phyloP scores from a whole-genome alignment of 768 basidiomycete genomes.

The Pisolithus microcarpus region DNA sequence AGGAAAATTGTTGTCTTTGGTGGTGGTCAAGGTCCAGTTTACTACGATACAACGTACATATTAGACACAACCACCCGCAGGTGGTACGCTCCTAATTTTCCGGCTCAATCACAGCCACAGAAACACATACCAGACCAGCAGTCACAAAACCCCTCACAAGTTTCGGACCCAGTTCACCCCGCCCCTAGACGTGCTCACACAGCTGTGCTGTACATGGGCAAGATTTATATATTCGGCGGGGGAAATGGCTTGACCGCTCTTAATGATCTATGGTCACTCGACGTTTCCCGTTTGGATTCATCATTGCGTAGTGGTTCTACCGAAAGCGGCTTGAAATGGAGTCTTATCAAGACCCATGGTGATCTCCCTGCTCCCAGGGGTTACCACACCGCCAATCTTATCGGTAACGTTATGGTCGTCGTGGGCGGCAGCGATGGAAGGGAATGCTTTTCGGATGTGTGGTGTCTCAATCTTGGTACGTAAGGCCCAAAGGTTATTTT shows the following conservation, averaged over 20 bases:
- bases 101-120: constrained; percentile 6
- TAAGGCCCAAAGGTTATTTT: constrained; percentile 2
- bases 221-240: constrained; percentile 88
- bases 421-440: constrained; percentile 89
- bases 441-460: constrained; percentile 83
- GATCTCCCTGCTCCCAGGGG: constrained; percentile 61
- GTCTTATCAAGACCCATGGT: constrained; percentile 48
- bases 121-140: neutral
- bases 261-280: constrained; percentile 85
- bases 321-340: constrained; percentile 45
- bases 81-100: constrained; percentile 49
- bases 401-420: constrained; percentile 80
- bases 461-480: constrained; percentile 80
- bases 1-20: constrained; percentile 78
- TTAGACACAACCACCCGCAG: constrained; percentile 70
- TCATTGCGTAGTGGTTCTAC: constrained; percentile 11
- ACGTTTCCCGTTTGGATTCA: constrained; percentile 44
- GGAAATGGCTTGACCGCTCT: constrained; percentile 88
- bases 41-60: constrained; percentile 78
- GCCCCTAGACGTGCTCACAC: constrained; percentile 84
- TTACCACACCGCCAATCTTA: constrained; percentile 86
- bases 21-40: constrained; percentile 75
- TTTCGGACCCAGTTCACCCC: constrained; percentile 28
- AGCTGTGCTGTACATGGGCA: constrained; percentile 61
- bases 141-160: constrained; percentile 8